Conservation (phyloP, 768 basidiomycete species). For the Amanita jacksonii region DNA sequence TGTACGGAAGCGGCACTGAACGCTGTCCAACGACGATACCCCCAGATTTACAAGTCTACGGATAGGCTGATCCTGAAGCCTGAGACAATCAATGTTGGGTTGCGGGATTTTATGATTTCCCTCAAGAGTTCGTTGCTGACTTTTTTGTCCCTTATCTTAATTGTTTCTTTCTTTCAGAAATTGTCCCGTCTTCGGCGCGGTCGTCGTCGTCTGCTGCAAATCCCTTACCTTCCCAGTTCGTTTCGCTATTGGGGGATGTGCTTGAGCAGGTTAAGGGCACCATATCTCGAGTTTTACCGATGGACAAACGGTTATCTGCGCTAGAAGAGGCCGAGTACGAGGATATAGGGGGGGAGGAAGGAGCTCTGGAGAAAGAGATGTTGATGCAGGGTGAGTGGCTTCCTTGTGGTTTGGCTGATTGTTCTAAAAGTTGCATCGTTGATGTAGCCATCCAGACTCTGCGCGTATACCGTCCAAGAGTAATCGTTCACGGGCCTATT, state of each 20-base stretch:
- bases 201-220: constrained; percentile 81
- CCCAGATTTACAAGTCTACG: constrained; percentile 90
- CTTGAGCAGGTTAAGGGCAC: constrained; percentile 65
- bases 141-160: neutral
- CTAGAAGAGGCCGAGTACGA: constrained; percentile 96
- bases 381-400: constrained; percentile 65
- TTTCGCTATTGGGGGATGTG: constrained; percentile 59
- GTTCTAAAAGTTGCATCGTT: no score
- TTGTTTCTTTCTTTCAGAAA: constrained; percentile 41
- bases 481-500: constrained; percentile 67
- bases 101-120: constrained; percentile 95
- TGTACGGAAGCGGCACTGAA: constrained; percentile 97
- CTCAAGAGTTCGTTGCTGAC: constrained; percentile 69
- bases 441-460: constrained; percentile 79
- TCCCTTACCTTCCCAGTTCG: constrained; percentile 78
- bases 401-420: no score
- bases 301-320: constrained; percentile 71
- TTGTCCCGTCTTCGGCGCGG: constrained; percentile 91
- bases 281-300: constrained; percentile 69
- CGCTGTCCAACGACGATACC: constrained; percentile 91
- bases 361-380: constrained; percentile 83
- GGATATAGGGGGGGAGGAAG: constrained; percentile 61
- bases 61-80: constrained; percentile 81
- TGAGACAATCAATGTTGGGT: constrained; percentile 71
- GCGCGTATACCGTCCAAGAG: constrained; percentile 81